Percentiles rank a stretch among this genome's conserved stretches.
Evolutionary conservation across 2,329 filamentous ascomycete genomes (phyloP).

Genomic region (Stachybotrys chartarum): DNA sequence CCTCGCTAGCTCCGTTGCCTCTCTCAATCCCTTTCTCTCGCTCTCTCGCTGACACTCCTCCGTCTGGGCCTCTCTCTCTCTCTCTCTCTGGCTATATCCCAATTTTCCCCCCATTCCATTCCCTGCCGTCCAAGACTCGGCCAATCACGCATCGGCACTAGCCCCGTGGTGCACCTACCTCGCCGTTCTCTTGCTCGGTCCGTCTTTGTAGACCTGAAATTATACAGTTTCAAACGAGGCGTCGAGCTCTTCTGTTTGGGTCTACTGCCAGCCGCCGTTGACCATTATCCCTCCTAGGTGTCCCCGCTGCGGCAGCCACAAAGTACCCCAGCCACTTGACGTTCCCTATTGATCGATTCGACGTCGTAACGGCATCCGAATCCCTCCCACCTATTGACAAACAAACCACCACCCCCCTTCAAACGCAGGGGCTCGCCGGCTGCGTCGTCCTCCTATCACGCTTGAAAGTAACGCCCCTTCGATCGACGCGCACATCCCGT

Average conservation of each 20-base stretch:
- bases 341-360: neutral
- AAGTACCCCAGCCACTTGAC: conserved; percentile 1
- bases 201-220: neutral
- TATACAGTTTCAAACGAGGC: neutral
- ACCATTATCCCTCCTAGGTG: neutral
- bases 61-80: neutral
- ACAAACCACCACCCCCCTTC: neutral
- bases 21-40: neutral
- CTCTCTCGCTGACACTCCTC: neutral
- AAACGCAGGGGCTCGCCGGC: neutral
- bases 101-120: neutral
- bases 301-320: conserved; percentile 1
- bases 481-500: neutral
- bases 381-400: neutral
- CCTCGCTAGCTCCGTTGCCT: neutral
- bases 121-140: neutral
- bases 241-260: neutral
- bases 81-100: neutral
- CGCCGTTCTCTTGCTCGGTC: too few relatives aligned
- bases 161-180: neutral
- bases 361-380: neutral
- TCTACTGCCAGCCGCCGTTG: neutral
- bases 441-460: neutral
- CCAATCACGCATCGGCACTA: neutral
- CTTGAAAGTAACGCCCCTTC: neutral